Percentiles rank a stretch among this genome's conserved stretches.
Evolutionary conservation across 2,329 filamentous ascomycete genomes (phyloP).

Genomic region (Exserohilum turcica): DNA sequence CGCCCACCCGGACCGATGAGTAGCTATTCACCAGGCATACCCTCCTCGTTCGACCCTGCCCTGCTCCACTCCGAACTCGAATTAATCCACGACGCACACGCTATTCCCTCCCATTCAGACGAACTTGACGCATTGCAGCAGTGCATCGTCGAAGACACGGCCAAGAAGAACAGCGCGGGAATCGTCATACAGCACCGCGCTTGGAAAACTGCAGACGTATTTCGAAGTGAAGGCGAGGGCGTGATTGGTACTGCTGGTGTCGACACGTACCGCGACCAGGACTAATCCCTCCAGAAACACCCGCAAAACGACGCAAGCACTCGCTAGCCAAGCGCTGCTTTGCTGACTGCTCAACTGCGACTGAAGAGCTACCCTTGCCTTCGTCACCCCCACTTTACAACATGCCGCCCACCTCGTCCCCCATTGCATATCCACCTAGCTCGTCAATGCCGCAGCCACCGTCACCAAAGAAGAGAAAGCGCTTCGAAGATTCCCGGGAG

Average conservation of each 20-base stretch:
- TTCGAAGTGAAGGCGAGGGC: slow-evolving; percentile 56
- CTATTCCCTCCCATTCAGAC: slow-evolving; percentile 49
- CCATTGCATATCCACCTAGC: slow-evolving; percentile 61
- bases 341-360: slow-evolving; percentile 20
- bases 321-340: slow-evolving; percentile 14
- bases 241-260: slow-evolving; percentile 37
- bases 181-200: slow-evolving; percentile 59
- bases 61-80: slow-evolving; percentile 54
- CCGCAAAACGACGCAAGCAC: slow-evolving; percentile 29
- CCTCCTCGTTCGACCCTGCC: slow-evolving; percentile 59
- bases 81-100: slow-evolving; percentile 23
- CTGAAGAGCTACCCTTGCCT: slow-evolving; percentile 21
- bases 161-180: slow-evolving; percentile 50
- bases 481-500: slow-evolving; percentile 33
- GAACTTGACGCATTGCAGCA: slow-evolving; percentile 54
- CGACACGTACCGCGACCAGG: neutral
- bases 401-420: slow-evolving; percentile 67
- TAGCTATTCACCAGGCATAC: slow-evolving; percentile 40
- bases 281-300: slow-evolving; percentile 43
- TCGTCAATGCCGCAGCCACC: slow-evolving; percentile 48
- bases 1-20: slow-evolving; percentile 28
- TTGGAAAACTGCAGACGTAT: slow-evolving; percentile 55
- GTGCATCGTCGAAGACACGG: slow-evolving; percentile 49
- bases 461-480: slow-evolving; percentile 49
- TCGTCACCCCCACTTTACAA: slow-evolving; percentile 59